Evolutionary conservation across 202 grass and related monocot genomes (phyloP).

Genomic region (Zoysia matrella): DNA sequence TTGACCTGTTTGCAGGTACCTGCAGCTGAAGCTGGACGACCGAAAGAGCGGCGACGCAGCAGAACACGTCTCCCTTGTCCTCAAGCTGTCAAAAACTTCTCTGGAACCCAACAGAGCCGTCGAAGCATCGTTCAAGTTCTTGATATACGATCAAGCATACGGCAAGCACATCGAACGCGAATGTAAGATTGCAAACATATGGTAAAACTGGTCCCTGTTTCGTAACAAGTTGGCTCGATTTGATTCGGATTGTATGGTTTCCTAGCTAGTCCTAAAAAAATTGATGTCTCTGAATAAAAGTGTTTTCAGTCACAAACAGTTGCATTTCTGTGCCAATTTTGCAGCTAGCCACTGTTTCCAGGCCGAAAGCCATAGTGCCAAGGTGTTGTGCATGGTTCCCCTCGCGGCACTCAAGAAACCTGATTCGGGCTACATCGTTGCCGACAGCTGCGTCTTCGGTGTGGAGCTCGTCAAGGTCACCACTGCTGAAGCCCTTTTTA

Average conservation of each 20-base stretch:
- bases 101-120: background rate
- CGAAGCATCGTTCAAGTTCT: constrained; percentile 31
- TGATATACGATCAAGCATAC: constrained; percentile 11
- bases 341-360: constrained; percentile 39
- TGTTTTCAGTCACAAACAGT: background rate
- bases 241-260: too few species aligned
- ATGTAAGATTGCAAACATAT: constrained; percentile 12
- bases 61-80: constrained; percentile 11
- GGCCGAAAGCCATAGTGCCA: background rate
- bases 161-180: constrained; percentile 1
- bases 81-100: constrained; percentile 21
- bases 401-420: constrained; percentile 28
- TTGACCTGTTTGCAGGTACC: constrained; percentile 28
- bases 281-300: background rate
- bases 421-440: constrained; percentile 23
- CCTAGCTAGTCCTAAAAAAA: too few species aligned
- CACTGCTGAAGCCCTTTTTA: background rate
- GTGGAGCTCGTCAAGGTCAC: constrained; percentile 32
- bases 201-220: too few species aligned
- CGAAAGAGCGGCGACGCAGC: background rate
- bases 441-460: constrained; percentile 37
- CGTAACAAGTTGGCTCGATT: too few species aligned
- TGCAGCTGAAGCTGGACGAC: constrained; percentile 33
- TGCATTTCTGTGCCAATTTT: background rate
- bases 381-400: constrained; percentile 26